Conservation (phyloP, 2,329 filamentous ascomycete species). For the Reticulascus tulasneorum region DNA sequence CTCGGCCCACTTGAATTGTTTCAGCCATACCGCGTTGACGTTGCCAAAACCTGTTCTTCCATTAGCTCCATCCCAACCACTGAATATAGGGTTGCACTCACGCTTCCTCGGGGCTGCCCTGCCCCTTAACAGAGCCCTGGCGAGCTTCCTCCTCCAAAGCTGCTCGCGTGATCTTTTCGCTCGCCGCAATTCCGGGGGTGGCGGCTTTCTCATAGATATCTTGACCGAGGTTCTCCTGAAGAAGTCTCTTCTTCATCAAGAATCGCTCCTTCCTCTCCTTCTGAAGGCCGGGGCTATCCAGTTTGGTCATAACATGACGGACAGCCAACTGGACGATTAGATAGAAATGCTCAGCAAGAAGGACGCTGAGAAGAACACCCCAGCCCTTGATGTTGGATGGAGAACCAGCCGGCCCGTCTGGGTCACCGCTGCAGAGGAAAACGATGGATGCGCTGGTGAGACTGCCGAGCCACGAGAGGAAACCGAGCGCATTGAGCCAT, state of each 20-base stretch:
- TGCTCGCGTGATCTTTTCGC: conserved; percentile 61
- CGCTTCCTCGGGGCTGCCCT: conserved; percentile 48
- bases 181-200: conserved; percentile 43
- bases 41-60: conserved; percentile 51
- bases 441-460: conserved; percentile 84
- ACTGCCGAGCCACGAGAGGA: conserved; percentile 91
- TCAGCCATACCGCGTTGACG: conserved; percentile 56
- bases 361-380: conserved; percentile 75
- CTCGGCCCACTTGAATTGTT: conserved; percentile 53
- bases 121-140: conserved; percentile 42
- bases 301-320: conserved; percentile 67
- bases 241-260: conserved; percentile 71
- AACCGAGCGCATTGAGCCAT: conserved; percentile 80
- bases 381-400: conserved; percentile 71
- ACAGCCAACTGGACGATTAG: conserved; percentile 73
- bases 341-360: conserved; percentile 87
- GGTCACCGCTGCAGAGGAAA: conserved; percentile 76
- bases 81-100: conserved; percentile 26
- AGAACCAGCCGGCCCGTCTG: conserved; percentile 60
- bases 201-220: conserved; percentile 46
- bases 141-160: conserved; percentile 62
- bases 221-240: conserved; percentile 67
- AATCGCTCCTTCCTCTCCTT: conserved; percentile 82
- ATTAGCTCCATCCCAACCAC: neutral
- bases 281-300: conserved; percentile 82